Base-by-base conservation (phyloP, 2,329 filamentous ascomycete genomes). In the Fusarium floridanum region DNA sequence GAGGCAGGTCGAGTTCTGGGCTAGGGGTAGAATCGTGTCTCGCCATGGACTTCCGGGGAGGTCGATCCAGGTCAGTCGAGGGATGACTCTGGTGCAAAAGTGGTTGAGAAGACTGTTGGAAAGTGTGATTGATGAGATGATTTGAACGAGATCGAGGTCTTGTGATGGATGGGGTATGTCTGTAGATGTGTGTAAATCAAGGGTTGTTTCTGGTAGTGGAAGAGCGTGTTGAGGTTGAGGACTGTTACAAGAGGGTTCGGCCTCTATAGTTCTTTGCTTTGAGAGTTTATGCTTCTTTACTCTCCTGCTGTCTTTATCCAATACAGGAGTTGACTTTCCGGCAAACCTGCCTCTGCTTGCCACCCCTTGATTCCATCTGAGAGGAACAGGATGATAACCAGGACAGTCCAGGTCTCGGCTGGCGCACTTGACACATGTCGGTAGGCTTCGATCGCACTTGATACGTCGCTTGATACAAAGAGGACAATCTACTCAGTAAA, bases 321-420 rank as follows among this genome's bases (percentile, higher is more conserved):
- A 11, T 3, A 68, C 68, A 0, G 75, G 75, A 16, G 56, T 24
- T 2, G 56, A 50, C 20, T 67, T 75, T 6, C 75, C 75, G 2
- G 75, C 66, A 27, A 75, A 53, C 48, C 57, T 71, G 4, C 75
- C 72, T 22, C 75, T 67, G 50, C 75, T 77, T 2, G 75, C 75
- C 12, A 77, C 67, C n/a, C 75, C 74, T 41, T 76, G 74, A 29
- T 72, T 39, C 75, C 75, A 77, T 68, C 57, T 71, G 10, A 77
- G 68, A 14, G 70, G 66, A 34, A 71, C 48, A 12, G 66, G 27
- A 17, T 76, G 63, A 43, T 75, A 76, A 16, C 75, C 75, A 9
- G 74, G 70, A 48, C 75, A 77, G 6, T 37, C 17, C 3, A 75
- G 45, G 24, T 65, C 65, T 24, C 75, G 68, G 41, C 66, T 75